phyloP scores from a whole-genome alignment of 2,329 filamentous ascomycete species.

The Amauroascus verrucosus region DNA sequence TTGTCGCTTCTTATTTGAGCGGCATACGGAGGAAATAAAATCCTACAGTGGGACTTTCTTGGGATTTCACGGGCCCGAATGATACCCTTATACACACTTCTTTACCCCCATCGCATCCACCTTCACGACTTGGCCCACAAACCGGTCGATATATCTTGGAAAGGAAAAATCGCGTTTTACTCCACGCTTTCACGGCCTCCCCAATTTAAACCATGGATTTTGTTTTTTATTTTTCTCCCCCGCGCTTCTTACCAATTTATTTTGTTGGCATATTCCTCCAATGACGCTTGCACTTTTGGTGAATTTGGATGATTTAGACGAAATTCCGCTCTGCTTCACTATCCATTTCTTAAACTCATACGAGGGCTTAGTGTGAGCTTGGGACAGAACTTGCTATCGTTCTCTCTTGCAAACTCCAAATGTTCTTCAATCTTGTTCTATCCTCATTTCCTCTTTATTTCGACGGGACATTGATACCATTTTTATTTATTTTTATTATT shows the following conservation, averaged over 20 bases:
- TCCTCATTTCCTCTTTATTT: neutral
- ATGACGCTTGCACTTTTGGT: neutral
- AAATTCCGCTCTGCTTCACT: neutral
- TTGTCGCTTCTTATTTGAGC: neutral
- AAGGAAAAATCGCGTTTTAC: neutral
- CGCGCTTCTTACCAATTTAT: no score
- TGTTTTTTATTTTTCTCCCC: no score
- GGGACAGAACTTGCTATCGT: neutral
- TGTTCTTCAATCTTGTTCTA: neutral
- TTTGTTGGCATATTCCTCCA: neutral
- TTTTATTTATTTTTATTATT: neutral
- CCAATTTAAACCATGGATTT: neutral
- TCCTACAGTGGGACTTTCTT: neutral
- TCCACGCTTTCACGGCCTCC: neutral
- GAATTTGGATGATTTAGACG: neutral
- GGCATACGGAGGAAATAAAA: neutral
- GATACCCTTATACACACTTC: no score
- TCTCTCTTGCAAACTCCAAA: neutral
- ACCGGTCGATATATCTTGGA: neutral
- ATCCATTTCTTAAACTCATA: neutral
- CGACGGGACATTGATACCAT: neutral
- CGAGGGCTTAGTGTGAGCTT: neutral
- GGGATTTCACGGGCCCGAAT: neutral
- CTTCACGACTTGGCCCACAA: neutral
- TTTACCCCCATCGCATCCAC: neutral